Base-by-base conservation (phyloP, 2,329 filamentous ascomycete species). In the Penicillium sp. region DNA sequence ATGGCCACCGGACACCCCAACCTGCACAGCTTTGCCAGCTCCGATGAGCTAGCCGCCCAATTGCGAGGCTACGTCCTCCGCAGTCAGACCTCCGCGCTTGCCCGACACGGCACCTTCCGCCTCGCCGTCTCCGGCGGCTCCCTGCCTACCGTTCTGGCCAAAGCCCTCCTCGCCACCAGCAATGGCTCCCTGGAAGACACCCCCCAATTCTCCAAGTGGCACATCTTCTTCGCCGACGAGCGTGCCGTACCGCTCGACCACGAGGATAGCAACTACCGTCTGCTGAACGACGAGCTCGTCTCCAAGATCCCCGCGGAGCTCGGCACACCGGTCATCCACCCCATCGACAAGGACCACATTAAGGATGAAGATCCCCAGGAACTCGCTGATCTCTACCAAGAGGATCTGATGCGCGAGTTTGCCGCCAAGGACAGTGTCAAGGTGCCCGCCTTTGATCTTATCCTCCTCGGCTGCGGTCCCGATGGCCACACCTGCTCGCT, bases 181-280 rank as follows among this genome's bases (percentile, higher is more conserved):
- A 75, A 80, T 59, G 80, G 77, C 49, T 75, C 73, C 38, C 63
- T 68, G 12, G 78, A 87, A 56, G 90, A 92, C 71, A 82, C 80
- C 4, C 78, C 93, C 66, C 82, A 89, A 69, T 96, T 95, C 77
- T 81, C 83, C 73, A 91, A 90, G 76, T 99, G 94, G 94, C 90
- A 97, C 71, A 91, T 99, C 72, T 99, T 97, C 83, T 97, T 97
- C 77, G 93, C 93, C 72, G 94, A 99, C 74, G 94, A 99, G 82
- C 90, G 94, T 71, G 91, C 91, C 67, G 94, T 97, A 53, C 90
- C 94, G 23, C 87, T 97, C 67, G 88, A 94, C 75, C 89, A 97
- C 78, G 84, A 86, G 65, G 93, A 99, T 80, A 96, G 92, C 80
- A 99, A 97, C 80, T 96, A 97, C 79, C 86, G 81, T 60, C 86